Base-by-base conservation (phyloP, 768 basidiomycete genomes). In the Naganishia randhawae region DNA sequence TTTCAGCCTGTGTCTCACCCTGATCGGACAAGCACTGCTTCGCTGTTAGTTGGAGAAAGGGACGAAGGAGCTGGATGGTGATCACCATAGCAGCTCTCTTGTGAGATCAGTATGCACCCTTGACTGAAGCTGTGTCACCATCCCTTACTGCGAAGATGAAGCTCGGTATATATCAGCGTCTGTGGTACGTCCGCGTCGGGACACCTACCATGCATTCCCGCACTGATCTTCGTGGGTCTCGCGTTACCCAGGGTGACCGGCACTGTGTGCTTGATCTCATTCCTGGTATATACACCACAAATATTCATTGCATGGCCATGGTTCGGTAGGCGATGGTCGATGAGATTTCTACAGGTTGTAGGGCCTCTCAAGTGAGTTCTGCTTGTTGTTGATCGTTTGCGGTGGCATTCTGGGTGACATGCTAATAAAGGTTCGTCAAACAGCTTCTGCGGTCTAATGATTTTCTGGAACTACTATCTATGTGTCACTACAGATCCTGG, bases 241-340 rank as follows among this genome's bases (percentile, higher is more conserved):
- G 16, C 51, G 10, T 9, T 31, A 3, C 16, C 0, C 65, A 82
- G 81, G 82, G 78, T 82, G 37, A 65, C 51, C 10, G 77, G 73
- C 13, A 81, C 80, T 6, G 25, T 75, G n/a, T 9, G 45, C 48
- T 74, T 83, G 50, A 81, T 83, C 70, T 74, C 74, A 8, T 98
- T 97, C 80, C 92, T 97, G 71, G 86, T 90, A 1, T 91, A 91
- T 78, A 88, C 90, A 7, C 86, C 89, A 1, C 95, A 98, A 79
- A 84, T 92, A 73, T 93, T 90, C 81, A 83, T 97, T 69, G 86
- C 96, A 77, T 86, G 86, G 91, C 92, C 92, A 25, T 96, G 91
- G 91, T 95, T 94, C 75, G 91, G 92, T 45, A 80, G 84, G 41
- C 87, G 81, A 57, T 71, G 90, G 70, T 87, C 90, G 16, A 81